Evolutionary conservation across 768 basidiomycete genomes (phyloP).

Genomic region (Russula sp.): DNA sequence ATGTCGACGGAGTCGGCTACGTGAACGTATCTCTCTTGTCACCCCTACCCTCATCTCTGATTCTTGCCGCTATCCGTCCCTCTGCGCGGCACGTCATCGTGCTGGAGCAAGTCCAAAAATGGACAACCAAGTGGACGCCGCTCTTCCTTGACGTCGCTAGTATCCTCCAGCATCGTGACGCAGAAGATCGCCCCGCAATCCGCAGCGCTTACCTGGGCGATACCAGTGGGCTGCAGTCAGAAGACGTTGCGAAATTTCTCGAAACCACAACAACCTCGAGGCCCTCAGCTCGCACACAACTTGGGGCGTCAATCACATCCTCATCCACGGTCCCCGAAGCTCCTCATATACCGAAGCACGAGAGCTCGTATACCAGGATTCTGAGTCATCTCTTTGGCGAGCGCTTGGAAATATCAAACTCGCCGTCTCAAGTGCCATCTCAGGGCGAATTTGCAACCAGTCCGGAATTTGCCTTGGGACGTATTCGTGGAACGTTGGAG

Average conservation of each 20-base stretch:
- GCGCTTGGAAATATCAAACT: slow-evolving; percentile 80
- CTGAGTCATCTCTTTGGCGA: slow-evolving; percentile 74
- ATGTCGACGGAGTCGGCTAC: slow-evolving; percentile 55
- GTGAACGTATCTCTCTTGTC: slow-evolving; percentile 61
- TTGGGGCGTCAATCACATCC: slow-evolving; percentile 38
- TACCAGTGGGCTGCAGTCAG: slow-evolving; percentile 32
- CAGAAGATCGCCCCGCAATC: slow-evolving; percentile 46
- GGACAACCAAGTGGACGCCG: slow-evolving; percentile 83
- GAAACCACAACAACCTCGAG: slow-evolving; percentile 36
- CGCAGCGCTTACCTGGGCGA: slow-evolving; percentile 61
- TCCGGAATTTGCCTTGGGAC: slow-evolving; percentile 94
- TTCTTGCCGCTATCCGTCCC: slow-evolving; percentile 54
- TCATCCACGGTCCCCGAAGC: slow-evolving; percentile 30
- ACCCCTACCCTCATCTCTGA: slow-evolving; percentile 54
- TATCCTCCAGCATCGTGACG: slow-evolving; percentile 57
- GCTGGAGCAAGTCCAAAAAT: slow-evolving; percentile 71
- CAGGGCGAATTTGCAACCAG: slow-evolving; percentile 75
- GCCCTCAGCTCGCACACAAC: slow-evolving; percentile 40
- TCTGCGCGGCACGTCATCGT: slow-evolving; percentile 67
- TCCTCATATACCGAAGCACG: slow-evolving; percentile 82
- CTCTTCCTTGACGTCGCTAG: slow-evolving; percentile 77
- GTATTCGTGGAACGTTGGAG: slow-evolving; percentile 77
- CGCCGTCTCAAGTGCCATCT: slow-evolving; percentile 61
- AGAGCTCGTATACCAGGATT: slow-evolving; percentile 86
- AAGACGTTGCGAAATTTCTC: slow-evolving; percentile 50